These are phyloP conservation scores for Datisca glomerata DNA, from an alignment of 306 rosid species.

Conservation along the genomic window DNA sequence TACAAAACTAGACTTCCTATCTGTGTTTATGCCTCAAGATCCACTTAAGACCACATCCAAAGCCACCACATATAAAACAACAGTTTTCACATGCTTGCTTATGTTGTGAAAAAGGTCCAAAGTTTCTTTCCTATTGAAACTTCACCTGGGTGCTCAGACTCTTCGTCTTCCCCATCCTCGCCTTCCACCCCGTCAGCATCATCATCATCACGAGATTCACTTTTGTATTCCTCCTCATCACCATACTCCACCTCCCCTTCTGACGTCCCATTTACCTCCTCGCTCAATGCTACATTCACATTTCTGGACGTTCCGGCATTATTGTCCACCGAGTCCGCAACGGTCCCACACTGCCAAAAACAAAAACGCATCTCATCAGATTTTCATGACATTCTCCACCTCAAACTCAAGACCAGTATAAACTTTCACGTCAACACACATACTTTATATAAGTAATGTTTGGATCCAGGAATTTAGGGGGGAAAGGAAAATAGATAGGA, in stretches of 20 bases:
- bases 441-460: too few relatives aligned
- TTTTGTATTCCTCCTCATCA: conserved; percentile 24
- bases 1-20: conserved; percentile 37
- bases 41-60: conserved; percentile 19
- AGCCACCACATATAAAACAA: conserved; percentile 15
- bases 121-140: conserved; percentile 80
- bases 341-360: conserved; percentile 33
- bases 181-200: conserved; percentile 27
- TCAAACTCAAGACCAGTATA: too few relatives aligned
- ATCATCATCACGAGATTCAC: conserved; percentile 48
- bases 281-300: conserved; percentile 40
- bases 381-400: too few relatives aligned
- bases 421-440: too few relatives aligned
- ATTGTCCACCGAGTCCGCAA: conserved; percentile 27
- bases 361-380: too few relatives aligned
- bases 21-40: conserved; percentile 32
- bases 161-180: conserved; percentile 39
- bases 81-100: conserved; percentile 12
- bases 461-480: too few relatives aligned
- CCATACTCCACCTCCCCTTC: conserved; percentile 28
- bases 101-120: conserved; percentile 81
- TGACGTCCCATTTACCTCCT: conserved; percentile 77
- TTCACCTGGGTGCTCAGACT: conserved; percentile 57
- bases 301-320: conserved; percentile 25
- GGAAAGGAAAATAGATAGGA: too few relatives aligned